Percentiles rank a stretch among this genome's conserved stretches.
These are phyloP conservation scores for Apiotrichum porosum DNA, from an alignment of 1,284 basidiomycete species.

Conservation along the genomic window DNA sequence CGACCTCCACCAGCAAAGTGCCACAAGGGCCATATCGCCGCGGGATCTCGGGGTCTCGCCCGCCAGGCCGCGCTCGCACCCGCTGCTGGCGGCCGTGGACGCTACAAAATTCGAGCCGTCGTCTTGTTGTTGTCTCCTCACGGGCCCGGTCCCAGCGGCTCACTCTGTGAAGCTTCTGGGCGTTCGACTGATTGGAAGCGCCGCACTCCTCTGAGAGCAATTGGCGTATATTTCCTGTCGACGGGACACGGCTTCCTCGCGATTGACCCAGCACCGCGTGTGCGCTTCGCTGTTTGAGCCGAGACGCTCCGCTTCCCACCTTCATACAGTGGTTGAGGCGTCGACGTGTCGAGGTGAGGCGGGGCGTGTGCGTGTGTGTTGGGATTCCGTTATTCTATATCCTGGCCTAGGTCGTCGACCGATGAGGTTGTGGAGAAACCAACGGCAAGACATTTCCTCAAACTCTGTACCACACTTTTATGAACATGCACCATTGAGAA, in stretches of 20 bases:
- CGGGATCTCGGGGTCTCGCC: no score
- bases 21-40: no score
- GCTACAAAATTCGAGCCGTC: slow-evolving; percentile 1
- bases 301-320: slow-evolving; percentile 9
- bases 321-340: slow-evolving; percentile 1
- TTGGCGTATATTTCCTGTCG: slow-evolving; percentile 23
- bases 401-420: slow-evolving; percentile 28
- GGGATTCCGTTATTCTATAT: slow-evolving; percentile 26
- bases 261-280: slow-evolving; percentile 3
- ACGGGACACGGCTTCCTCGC: slow-evolving; percentile 27
- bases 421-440: slow-evolving; percentile 28
- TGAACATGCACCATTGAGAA: no score
- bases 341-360: slow-evolving; percentile 13
- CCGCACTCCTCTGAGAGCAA: background rate
- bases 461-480: background rate
- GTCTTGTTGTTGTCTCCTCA: slow-evolving; percentile 8
- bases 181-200: slow-evolving; percentile 20
- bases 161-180: background rate
- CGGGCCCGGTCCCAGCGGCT: slow-evolving; percentile 18
- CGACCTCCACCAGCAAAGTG: no score
- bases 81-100: no score
- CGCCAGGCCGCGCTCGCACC: no score
- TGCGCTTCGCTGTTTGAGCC: slow-evolving; percentile 1
- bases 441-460: slow-evolving; percentile 19
- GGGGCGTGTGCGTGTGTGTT: background rate